These are phyloP conservation scores for Globisporangium abappressorium DNA, from an alignment of 352 stramenopile genomes.

Conservation along the genomic window DNA sequence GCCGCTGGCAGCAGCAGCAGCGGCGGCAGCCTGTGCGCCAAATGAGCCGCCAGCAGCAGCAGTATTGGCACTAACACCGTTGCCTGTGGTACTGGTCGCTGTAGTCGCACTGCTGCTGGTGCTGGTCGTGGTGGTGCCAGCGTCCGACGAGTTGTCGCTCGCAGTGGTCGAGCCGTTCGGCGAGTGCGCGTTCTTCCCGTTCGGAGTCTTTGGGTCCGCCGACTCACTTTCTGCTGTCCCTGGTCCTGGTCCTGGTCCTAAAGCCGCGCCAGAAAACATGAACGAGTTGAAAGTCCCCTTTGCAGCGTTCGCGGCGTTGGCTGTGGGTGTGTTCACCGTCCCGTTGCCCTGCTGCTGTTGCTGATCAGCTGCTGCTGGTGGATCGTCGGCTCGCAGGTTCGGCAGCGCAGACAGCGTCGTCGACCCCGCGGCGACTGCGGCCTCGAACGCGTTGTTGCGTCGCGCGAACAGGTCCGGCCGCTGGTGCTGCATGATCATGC, in stretches of 20 bases:
- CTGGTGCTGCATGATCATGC: slow-evolving; percentile 17
- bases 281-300: slow-evolving; percentile 9
- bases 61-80: neutral
- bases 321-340: slow-evolving; percentile 3
- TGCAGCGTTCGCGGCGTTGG: slow-evolving; percentile 5
- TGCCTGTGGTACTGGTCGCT: neutral
- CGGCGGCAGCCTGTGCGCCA: slow-evolving; percentile 9
- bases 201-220: slow-evolving; percentile 3
- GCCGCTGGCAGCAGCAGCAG: slow-evolving; percentile 12
- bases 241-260: neutral
- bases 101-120: slow-evolving; percentile 9
- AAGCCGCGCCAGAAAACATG: slow-evolving; percentile 2
- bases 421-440: slow-evolving; percentile 27
- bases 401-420: slow-evolving; percentile 42
- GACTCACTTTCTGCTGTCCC: neutral
- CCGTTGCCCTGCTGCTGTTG: slow-evolving; percentile 5
- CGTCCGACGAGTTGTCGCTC: slow-evolving; percentile 16
- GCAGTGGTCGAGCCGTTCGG: slow-evolving; percentile 15
- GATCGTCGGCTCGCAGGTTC: slow-evolving; percentile 14
- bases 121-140: neutral
- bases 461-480: slow-evolving; percentile 16
- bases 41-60: slow-evolving; percentile 7
- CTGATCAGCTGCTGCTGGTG: neutral
- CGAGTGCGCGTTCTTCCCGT: slow-evolving; percentile 3
- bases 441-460: slow-evolving; percentile 26